phyloP scores from a whole-genome alignment of 371 early-diverging fungal genomes.

The Rhizopus delemar region DNA sequence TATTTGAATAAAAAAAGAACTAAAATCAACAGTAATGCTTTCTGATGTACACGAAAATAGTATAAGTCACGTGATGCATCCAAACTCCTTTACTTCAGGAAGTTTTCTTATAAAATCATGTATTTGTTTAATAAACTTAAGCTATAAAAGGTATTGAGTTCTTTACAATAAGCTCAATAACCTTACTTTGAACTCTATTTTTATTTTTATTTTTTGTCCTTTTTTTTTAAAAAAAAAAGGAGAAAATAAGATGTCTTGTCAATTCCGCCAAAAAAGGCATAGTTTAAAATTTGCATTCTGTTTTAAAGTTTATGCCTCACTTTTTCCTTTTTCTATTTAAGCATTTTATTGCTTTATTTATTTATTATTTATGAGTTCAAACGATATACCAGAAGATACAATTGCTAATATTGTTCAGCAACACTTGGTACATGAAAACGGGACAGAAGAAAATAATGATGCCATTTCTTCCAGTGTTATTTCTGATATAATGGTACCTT shows the following conservation, averaged over 20 bases:
- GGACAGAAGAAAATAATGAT: background rate
- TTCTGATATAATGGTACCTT: slow-evolving; percentile 37
- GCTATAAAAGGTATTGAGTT: too few species aligned
- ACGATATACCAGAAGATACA: slow-evolving; percentile 34
- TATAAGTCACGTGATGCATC: slow-evolving; percentile 4
- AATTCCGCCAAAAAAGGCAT: background rate
- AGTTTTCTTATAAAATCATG: too few species aligned
- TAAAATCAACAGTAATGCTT: background rate
- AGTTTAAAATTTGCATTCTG: background rate
- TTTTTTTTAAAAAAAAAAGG: too few species aligned
- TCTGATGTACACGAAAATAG: background rate
- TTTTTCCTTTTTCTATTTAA: background rate
- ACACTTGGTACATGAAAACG: slow-evolving; percentile 28
- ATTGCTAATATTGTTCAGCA: slow-evolving; percentile 37
- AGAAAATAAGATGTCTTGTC: too few species aligned
- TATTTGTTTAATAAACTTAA: too few species aligned
- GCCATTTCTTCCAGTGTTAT: slow-evolving; percentile 10
- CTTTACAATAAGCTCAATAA: too few species aligned
- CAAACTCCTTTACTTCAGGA: background rate
- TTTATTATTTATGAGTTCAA: slow-evolving; percentile 9
- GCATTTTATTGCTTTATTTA: background rate
- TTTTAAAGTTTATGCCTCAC: background rate
- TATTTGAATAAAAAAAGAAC: background rate
- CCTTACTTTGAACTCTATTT: too few species aligned
- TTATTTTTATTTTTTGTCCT: too few species aligned